A percentile compares a stretch with the other conserved stretches of the same genome.
Evolutionary conservation across 2,329 filamentous ascomycete genomes (phyloP).

Genomic region (Aspergillus udagawae): DNA sequence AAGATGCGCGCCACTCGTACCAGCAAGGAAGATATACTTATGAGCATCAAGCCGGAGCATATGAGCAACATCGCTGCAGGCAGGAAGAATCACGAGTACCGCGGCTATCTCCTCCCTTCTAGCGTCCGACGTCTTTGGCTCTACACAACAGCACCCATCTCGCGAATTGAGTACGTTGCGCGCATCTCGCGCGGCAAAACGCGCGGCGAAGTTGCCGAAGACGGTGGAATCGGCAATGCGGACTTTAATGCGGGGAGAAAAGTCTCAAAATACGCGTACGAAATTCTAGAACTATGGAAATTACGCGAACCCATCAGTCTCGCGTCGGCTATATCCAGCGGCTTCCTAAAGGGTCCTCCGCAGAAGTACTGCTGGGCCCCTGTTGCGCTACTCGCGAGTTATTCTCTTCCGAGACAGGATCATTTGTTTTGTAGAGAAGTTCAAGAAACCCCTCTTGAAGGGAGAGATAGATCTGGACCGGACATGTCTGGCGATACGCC

Average conservation of each 20-base stretch:
- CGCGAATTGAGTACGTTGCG: slow-evolving; percentile 58
- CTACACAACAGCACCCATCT: slow-evolving; percentile 47
- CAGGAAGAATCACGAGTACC: slow-evolving; percentile 52
- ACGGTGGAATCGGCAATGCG: slow-evolving; percentile 48
- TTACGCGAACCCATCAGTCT: slow-evolving; percentile 23
- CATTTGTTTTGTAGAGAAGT: slow-evolving; percentile 4
- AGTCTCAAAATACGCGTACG: no score
- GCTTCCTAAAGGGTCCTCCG: slow-evolving; percentile 52
- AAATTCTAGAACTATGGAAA: no score
- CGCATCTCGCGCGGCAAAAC: slow-evolving; percentile 46
- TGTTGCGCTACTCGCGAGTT: slow-evolving; percentile 5
- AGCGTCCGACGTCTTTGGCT: slow-evolving; percentile 61
- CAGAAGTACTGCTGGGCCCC: slow-evolving; percentile 37
- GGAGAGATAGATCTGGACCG: no score
- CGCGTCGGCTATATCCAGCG: slow-evolving; percentile 56
- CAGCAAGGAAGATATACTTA: slow-evolving; percentile 27
- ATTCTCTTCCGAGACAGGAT: slow-evolving; percentile 6
- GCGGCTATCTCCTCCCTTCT: slow-evolving; percentile 49
- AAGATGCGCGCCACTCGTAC: no score
- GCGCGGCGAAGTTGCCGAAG: slow-evolving; percentile 47
- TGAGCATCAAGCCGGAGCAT: slow-evolving; percentile 47
- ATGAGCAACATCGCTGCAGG: slow-evolving; percentile 28
- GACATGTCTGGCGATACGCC: no score
- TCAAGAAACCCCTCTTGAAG: no score
- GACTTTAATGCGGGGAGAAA: slow-evolving; percentile 21